A percentile compares a stretch with the other conserved stretches of the same genome.
Evolutionary conservation across 2,329 filamentous ascomycete genomes (phyloP).

Genomic region (Trichoderma harzianum): DNA sequence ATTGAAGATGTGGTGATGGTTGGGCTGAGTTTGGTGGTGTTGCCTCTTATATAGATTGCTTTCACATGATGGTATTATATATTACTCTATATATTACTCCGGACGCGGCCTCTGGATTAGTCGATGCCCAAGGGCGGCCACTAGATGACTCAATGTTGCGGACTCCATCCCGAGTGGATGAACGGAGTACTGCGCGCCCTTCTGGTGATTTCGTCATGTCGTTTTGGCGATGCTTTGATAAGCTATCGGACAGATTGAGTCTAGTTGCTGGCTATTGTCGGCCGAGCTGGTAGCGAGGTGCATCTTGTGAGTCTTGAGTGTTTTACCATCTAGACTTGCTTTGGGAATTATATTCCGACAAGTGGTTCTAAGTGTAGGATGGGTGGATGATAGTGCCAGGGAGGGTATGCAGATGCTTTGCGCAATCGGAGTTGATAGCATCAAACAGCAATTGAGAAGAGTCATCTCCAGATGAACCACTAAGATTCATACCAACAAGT

Average conservation of each 20-base stretch:
- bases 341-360: background rate
- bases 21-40: background rate
- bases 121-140: background rate
- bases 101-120: background rate
- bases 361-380: background rate
- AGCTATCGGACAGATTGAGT: background rate
- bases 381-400: background rate
- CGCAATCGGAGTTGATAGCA: background rate
- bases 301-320: background rate
- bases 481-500: background rate
- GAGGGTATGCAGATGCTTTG: background rate
- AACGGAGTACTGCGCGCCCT: background rate
- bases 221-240: background rate
- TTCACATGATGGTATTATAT: background rate
- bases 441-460: background rate
- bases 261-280: background rate
- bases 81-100: background rate
- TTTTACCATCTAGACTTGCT: background rate
- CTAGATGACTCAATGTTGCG: background rate
- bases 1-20: background rate
- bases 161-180: background rate
- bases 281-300: background rate
- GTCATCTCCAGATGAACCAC: background rate
- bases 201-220: background rate
- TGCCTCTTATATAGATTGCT: background rate